phyloP scores from a whole-genome alignment of 371 early-diverging fungal genomes.

The Rhizopus delemar region DNA sequence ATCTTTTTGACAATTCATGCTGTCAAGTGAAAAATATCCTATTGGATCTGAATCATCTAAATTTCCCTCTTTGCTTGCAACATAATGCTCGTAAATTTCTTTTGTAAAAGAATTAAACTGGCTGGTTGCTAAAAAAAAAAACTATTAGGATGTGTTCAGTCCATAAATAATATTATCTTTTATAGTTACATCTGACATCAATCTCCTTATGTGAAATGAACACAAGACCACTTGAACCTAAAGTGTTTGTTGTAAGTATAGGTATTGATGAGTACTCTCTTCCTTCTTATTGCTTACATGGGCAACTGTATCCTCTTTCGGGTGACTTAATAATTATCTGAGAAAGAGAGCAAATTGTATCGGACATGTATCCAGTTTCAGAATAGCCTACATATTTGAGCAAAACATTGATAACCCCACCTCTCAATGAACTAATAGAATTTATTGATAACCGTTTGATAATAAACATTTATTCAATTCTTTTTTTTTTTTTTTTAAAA shows the following conservation, averaged over 20 bases:
- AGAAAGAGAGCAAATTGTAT: slow-evolving; percentile 21
- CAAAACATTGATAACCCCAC: slow-evolving; percentile 24
- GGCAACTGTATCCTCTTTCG: slow-evolving; percentile 17
- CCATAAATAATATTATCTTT: not conserved
- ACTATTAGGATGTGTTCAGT: no score
- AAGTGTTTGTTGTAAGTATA: not conserved
- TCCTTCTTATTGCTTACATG: slow-evolving; percentile 4
- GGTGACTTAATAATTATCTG: slow-evolving; percentile 25
- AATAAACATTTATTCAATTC: not conserved
- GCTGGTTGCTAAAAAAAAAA: slow-evolving; percentile 1
- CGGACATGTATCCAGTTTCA: slow-evolving; percentile 16
- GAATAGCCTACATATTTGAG: slow-evolving; percentile 22
- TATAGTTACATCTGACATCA: slow-evolving; percentile 15
- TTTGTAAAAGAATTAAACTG: slow-evolving; percentile 28
- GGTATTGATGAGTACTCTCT: not conserved
- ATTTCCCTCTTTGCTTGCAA: slow-evolving; percentile 5
- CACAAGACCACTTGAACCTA: slow-evolving; percentile 30
- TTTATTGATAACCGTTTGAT: not conserved
- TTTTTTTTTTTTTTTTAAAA: no score
- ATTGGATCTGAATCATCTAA: slow-evolving; percentile 23
- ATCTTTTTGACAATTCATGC: not conserved
- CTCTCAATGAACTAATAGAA: slow-evolving; percentile 24
- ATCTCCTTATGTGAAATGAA: slow-evolving; percentile 26
- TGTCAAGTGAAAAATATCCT: slow-evolving; percentile 20
- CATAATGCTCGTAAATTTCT: slow-evolving; percentile 17